These are phyloP conservation scores for Chytridiales sp. DNA, from an alignment of 371 early-diverging fungal genomes.

Conservation along the genomic window DNA sequence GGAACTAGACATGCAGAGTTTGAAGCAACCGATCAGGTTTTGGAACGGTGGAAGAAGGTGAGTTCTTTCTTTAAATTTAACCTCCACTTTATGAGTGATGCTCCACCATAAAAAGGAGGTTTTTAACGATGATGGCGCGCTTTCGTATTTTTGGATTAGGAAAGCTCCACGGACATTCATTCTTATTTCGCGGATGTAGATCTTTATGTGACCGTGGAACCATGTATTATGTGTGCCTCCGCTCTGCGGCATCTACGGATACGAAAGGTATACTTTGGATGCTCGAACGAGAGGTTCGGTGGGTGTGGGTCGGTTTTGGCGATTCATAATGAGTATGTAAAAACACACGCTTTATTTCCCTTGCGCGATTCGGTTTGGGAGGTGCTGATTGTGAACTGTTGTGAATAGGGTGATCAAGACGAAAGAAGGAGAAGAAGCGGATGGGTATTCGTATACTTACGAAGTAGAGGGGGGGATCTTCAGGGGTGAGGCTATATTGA, in stretches of 20 bases:
- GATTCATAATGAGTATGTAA: slow-evolving; percentile 66
- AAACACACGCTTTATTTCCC: neutral
- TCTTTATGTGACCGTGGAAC: slow-evolving; percentile 98
- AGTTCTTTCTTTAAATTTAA: no score
- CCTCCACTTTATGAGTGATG: no score
- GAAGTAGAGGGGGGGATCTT: slow-evolving; percentile 68
- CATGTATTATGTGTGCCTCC: slow-evolving; percentile 98
- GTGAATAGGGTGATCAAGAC: no score
- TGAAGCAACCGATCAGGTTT: slow-evolving; percentile 81
- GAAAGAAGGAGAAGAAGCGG: no score
- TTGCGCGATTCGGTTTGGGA: neutral
- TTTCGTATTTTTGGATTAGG: neutral
- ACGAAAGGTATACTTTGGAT: slow-evolving; percentile 82
- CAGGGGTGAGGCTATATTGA: slow-evolving; percentile 78
- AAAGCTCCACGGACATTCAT: no score
- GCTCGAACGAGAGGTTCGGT: slow-evolving; percentile 93
- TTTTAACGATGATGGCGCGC: no score
- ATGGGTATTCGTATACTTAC: no score
- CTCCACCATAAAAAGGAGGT: no score
- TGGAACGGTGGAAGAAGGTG: no score
- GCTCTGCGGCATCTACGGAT: slow-evolving; percentile 79
- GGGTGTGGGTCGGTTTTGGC: slow-evolving; percentile 88
- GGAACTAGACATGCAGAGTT: slow-evolving; percentile 92
- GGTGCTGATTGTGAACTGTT: no score
- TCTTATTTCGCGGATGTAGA: slow-evolving; percentile 61